Evolutionary conservation across 768 basidiomycete species (phyloP).

Genomic region (Boletus pseudopeckii): DNA sequence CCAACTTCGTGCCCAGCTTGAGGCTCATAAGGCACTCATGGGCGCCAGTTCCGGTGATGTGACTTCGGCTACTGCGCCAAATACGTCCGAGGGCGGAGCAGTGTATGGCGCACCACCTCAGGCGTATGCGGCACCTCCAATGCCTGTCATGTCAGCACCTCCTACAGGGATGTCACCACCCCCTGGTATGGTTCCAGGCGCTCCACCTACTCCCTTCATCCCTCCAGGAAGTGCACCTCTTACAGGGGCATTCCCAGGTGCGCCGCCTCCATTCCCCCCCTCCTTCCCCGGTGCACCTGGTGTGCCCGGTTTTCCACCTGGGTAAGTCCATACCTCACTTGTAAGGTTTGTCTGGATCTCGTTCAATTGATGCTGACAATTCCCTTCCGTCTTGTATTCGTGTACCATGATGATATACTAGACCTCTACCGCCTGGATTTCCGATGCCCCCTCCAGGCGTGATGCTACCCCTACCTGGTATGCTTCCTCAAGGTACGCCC

Average conservation of each 20-base stretch:
- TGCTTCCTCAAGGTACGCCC: conserved; percentile 36
- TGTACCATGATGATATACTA: conserved; percentile 21
- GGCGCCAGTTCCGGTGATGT: conserved; percentile 45
- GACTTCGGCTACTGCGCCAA: conserved; percentile 32
- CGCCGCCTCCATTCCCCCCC: conserved; percentile 39
- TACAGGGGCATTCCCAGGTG: conserved; percentile 37
- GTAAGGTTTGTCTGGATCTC: conserved; percentile 12
- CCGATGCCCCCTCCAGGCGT: conserved; percentile 45
- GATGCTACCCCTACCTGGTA: conserved; percentile 32
- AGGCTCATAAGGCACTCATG: conserved; percentile 92
- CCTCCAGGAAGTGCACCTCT: conserved; percentile 37
- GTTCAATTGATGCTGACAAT: conserved; percentile 22
- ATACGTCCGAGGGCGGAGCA: conserved; percentile 39
- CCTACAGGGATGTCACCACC: conserved; percentile 36
- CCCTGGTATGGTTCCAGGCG: conserved; percentile 41
- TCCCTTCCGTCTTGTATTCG: conserved; percentile 2
- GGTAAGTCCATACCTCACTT: conserved; percentile 38
- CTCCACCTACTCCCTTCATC: conserved; percentile 40
- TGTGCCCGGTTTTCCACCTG: conserved; percentile 53
- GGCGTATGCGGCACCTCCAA: conserved; percentile 52
- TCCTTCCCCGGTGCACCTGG: conserved; percentile 44
- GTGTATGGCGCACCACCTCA: conserved; percentile 77
- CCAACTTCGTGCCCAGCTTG: conserved; percentile 80
- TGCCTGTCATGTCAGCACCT: conserved; percentile 26
- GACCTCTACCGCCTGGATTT: conserved; percentile 55